Evolutionary conservation across 805 yeast species (phyloP), one percentile per base, ranked within the genome.

Genomic region (Metschnikowia amazonensis): DNA sequence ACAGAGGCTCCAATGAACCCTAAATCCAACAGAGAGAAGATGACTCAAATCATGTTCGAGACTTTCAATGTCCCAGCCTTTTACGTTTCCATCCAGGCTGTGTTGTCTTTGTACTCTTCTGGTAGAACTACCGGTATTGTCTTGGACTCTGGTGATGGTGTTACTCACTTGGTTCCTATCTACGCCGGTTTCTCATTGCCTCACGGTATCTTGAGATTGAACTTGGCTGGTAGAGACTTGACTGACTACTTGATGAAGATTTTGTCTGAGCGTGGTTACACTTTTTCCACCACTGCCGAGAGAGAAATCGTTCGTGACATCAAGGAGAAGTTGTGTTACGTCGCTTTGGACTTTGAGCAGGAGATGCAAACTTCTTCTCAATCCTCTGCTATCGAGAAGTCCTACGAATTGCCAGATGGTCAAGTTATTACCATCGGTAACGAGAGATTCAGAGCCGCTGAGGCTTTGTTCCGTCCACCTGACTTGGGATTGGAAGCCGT

Each of bases 51-150:
- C 69, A 81, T 94, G 82, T 94, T 94, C 70, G 99, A 94, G 82
- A 94, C 98, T 59, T 94, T 94, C 83, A 92, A 92, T 75, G 97
- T 90, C 58, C 99, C 99, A 67, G 99, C 99, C 51, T 90, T 94
- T 80, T 94, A 94, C 85, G 97, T 94, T 60, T 84, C 95, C 63
- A 92, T 94, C 70, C 99, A 92, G 80, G 98, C 99, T 64, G 97
- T 92, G 51, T 82, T 94, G 70, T 94, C 99, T 48, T 81, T 94
- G 69, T 94, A 94, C 81, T 89, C 99, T 47, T 90, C 98, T 57
- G 99, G 99, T 81, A 92, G 98, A 86, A 95, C 98, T 65, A 94
- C 99, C 60, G 99, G 99, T 89, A 90, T 92, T 66, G 99, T 94
- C 58, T 83, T 94, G 72, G 99, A 92, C 80, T 90, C 97, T 58